Percentiles rank a stretch among this genome's conserved stretches.
Evolutionary conservation across 257 asterid genomes (phyloP).

Genomic region (Solanum peruvianum): DNA sequence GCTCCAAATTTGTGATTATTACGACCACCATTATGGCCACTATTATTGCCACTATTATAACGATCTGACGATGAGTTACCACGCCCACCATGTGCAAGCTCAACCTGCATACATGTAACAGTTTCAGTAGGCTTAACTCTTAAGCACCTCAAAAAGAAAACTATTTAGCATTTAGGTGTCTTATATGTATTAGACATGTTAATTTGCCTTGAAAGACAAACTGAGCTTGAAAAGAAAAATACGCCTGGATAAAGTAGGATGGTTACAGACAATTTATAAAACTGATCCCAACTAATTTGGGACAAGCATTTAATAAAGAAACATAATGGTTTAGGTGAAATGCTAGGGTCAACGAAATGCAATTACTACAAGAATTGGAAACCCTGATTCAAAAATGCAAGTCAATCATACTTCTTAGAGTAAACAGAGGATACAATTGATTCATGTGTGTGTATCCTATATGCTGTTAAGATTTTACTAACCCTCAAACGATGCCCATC

Average conservation of each 20-base stretch:
- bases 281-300: neutral
- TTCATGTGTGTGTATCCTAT: neutral
- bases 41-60: constrained; percentile 29
- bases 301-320: neutral
- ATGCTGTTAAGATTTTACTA: constrained; percentile 6
- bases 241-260: neutral
- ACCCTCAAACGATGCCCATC: constrained; percentile 97
- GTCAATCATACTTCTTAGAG: neutral
- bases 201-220: neutral
- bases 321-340: neutral
- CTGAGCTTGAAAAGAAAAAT: neutral
- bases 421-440: neutral
- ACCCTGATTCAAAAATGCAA: neutral
- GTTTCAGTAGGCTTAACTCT: neutral
- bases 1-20: constrained; percentile 90
- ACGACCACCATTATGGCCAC: constrained; percentile 24
- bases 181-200: neutral
- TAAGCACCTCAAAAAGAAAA: neutral
- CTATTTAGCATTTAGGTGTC: neutral
- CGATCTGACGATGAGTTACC: constrained; percentile 84
- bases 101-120: constrained; percentile 40
- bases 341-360: neutral
- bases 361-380: neutral
- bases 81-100: constrained; percentile 98
- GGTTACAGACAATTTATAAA: neutral